Evolutionary conservation across 306 rosid species (phyloP), one percentile per base, ranked within the genome.

Genomic region (Vachellia collinsii): DNA sequence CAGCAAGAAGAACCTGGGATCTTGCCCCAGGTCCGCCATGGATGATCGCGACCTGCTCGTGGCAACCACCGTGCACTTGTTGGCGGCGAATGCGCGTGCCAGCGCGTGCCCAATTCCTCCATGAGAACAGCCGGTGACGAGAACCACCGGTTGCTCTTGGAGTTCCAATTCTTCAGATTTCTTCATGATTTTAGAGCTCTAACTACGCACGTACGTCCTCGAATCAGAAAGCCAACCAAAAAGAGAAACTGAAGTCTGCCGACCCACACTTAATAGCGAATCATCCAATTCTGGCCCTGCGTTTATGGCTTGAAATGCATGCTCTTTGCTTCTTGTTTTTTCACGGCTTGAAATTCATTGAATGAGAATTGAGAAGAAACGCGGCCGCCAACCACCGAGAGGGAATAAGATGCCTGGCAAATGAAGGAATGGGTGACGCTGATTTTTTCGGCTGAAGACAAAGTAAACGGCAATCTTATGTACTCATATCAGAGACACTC

Each of bases 91-190:
- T 13, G 91, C 84, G 51, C 86, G 87, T 50, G 97, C 97, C 34
- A 92, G 89, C 23, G 92, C 89, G 77, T 94, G 85, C 1, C 98
- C 98, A 5, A 94, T 90, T 0, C 98, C 93, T 23, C 97, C 94
- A 5, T 68, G 25, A 3, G 90, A 72, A 54, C 98, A 92, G 1
- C 97, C 98, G 0, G 92, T 92, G 70, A 94, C 78, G 36, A 94
- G 82, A n/a, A 94, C 97, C 65, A 94, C 97, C 0, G 84, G 87
- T 34, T 29, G 38, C 0, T 82, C 70, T 1, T 78, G 42, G 17
- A 10, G 14, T 6, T 56, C 68, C 65, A 50, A 9, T 25, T 71
- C 61, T 5, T 25, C 38, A 1, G 41, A 22, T 22, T 22, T 10
- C 8, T n/a, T 20, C 11, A 42, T 12, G 48, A 42, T 69, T 69